phyloP scores from a whole-genome alignment of 2,329 filamentous ascomycete genomes.

The Alternaria alternata region DNA sequence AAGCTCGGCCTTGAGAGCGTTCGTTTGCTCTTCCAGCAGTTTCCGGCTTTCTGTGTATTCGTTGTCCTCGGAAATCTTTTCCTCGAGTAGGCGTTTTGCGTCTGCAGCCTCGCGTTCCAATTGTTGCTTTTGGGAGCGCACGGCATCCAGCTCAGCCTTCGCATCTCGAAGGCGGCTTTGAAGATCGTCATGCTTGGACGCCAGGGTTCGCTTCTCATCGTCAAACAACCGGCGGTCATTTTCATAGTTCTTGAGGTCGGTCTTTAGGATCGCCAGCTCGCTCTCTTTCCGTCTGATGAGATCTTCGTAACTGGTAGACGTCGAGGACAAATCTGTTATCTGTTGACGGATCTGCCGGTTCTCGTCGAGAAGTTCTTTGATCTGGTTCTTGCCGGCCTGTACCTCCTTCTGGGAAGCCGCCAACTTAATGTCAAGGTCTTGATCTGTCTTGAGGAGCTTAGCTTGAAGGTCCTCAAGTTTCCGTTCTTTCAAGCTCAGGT shows the following conservation, averaged over 20 bases:
- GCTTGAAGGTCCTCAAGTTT: slow-evolving; percentile 88
- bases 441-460: slow-evolving; percentile 83
- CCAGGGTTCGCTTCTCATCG: slow-evolving; percentile 75
- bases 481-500: slow-evolving; percentile 85
- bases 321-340: slow-evolving; percentile 84
- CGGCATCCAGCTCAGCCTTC: slow-evolving; percentile 85
- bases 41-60: slow-evolving; percentile 81
- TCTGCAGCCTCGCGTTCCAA: slow-evolving; percentile 89
- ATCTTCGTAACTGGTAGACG: slow-evolving; percentile 94
- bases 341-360: slow-evolving; percentile 85
- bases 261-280: slow-evolving; percentile 83
- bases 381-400: slow-evolving; percentile 73
- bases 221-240: slow-evolving; percentile 81
- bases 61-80: slow-evolving; percentile 87
- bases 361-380: slow-evolving; percentile 79
- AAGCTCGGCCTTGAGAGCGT: slow-evolving; percentile 84
- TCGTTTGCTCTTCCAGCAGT: slow-evolving; percentile 85
- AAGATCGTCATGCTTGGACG: slow-evolving; percentile 80
- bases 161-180: slow-evolving; percentile 79
- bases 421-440: slow-evolving; percentile 88
- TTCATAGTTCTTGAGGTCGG: slow-evolving; percentile 84
- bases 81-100: slow-evolving; percentile 84
- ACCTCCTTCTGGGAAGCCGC: slow-evolving; percentile 81
- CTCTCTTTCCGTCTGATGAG: slow-evolving; percentile 93
- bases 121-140: slow-evolving; percentile 83